A percentile compares a stretch with the other conserved stretches of the same genome.
These are phyloP conservation scores for Chaetomium strumarium DNA, from an alignment of 2,329 filamentous ascomycete genomes.

Conservation along the genomic window DNA sequence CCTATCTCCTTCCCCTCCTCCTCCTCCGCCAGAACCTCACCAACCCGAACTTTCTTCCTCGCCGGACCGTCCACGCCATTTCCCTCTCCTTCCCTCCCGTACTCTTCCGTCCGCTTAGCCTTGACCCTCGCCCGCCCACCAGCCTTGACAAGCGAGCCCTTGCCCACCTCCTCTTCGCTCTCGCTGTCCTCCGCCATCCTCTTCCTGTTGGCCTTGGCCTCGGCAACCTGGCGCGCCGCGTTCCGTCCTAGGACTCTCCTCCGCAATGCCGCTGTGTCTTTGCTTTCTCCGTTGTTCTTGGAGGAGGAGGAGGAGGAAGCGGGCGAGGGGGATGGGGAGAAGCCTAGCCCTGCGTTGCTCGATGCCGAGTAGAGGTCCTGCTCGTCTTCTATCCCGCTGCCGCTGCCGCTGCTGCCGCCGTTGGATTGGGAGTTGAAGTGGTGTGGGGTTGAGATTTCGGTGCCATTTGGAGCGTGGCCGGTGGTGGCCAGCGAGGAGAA, in stretches of 20 bases:
- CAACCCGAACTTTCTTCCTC: slow-evolving; percentile 4
- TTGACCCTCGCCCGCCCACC: slow-evolving; percentile 6
- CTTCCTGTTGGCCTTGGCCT: slow-evolving; percentile 25
- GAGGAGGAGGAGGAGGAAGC: slow-evolving; percentile 19
- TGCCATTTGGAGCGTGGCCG: background rate
- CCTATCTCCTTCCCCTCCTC: background rate
- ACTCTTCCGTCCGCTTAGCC: slow-evolving; percentile 13
- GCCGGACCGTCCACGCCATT: background rate
- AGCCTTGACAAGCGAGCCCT: slow-evolving; percentile 26
- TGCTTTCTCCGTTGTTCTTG: slow-evolving; percentile 18
- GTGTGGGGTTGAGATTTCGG: background rate
- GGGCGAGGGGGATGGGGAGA: slow-evolving; percentile 24
- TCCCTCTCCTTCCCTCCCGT: slow-evolving; percentile 18
- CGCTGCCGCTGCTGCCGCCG: background rate
- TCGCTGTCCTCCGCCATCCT: slow-evolving; percentile 19
- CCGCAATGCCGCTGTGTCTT: slow-evolving; percentile 24
- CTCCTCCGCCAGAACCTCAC: background rate
- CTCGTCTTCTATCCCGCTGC: slow-evolving; percentile 12
- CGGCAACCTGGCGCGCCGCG: slow-evolving; percentile 29
- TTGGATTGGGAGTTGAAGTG: background rate
- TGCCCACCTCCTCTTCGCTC: slow-evolving; percentile 30
- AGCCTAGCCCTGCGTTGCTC: slow-evolving; percentile 39
- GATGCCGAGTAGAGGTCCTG: slow-evolving; percentile 21
- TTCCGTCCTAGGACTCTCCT: slow-evolving; percentile 17
- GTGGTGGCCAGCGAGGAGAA: background rate